Conservation (phyloP, 2,329 filamentous ascomycete genomes). For the Coniosporium tulheliwenetii region DNA sequence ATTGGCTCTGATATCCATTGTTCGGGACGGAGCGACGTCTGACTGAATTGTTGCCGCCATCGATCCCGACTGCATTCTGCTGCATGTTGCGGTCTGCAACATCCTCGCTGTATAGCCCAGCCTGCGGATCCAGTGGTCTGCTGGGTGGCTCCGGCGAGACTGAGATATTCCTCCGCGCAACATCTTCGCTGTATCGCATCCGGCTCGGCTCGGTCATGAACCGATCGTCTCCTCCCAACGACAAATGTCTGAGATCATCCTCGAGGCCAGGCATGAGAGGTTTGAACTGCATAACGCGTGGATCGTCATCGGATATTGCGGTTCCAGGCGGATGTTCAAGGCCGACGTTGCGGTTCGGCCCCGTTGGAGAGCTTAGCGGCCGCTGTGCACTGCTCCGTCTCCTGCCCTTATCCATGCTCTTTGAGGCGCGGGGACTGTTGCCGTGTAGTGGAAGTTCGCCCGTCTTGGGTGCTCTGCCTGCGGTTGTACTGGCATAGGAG, state of each 20-base stretch:
- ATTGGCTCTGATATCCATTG: neutral
- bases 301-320: no score
- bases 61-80: slow-evolving; percentile 14
- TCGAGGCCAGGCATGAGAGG: no score
- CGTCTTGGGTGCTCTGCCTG: no score
- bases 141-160: neutral
- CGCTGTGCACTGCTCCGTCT: no score
- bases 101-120: slow-evolving; percentile 38
- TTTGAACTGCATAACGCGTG: no score
- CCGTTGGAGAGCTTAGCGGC: no score
- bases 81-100: slow-evolving; percentile 45
- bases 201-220: slow-evolving; percentile 5
- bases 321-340: no score
- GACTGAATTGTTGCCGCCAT: slow-evolving; percentile 1
- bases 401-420: no score
- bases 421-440: no score
- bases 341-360: no score
- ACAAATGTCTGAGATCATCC: slow-evolving; percentile 6
- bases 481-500: no score
- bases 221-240: slow-evolving; percentile 9
- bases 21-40: slow-evolving; percentile 1
- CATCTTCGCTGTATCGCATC: slow-evolving; percentile 37
- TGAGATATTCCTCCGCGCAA: slow-evolving; percentile 6
- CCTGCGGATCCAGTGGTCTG: neutral
- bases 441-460: no score